These are phyloP conservation scores for Trichophyton simii DNA, from an alignment of 2,329 filamentous ascomycete genomes.

Conservation along the genomic window DNA sequence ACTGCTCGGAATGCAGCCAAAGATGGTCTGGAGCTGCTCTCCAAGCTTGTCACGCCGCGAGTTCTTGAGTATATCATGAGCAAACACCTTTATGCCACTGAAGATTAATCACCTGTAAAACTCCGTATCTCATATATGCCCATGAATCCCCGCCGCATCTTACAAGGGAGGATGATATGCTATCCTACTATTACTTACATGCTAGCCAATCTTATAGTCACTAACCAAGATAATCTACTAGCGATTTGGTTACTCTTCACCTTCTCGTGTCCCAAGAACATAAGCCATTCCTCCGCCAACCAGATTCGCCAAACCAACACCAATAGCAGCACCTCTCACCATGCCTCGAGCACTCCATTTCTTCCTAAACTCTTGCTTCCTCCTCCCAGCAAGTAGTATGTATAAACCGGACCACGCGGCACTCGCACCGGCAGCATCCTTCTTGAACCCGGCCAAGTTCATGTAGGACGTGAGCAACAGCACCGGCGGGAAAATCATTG, in stretches of 20 bases:
- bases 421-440: conserved; percentile 50
- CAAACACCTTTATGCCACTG: conserved; percentile 21
- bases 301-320: conserved; percentile 35
- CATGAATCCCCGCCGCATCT: neutral
- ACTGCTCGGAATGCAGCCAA: conserved; percentile 28
- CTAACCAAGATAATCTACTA: neutral
- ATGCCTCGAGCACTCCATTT: conserved; percentile 35
- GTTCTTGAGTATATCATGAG: conserved; percentile 25
- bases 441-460: conserved; percentile 50
- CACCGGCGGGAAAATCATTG: conserved; percentile 55
- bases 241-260: conserved; percentile 24
- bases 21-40: conserved; percentile 21
- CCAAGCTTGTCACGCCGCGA: conserved; percentile 24
- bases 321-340: conserved; percentile 35
- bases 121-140: neutral
- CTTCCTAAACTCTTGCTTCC: conserved; percentile 37
- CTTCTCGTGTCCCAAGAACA: conserved; percentile 31
- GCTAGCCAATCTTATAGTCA: neutral
- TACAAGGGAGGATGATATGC: neutral
- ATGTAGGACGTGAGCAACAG: conserved; percentile 55
- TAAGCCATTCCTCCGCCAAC: conserved; percentile 37
- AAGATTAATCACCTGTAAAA: neutral
- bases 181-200: neutral
- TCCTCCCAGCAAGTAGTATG: conserved; percentile 47
- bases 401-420: conserved; percentile 55